Evolutionary conservation across 768 basidiomycete genomes (phyloP).

Genomic region (Suillus ampliporus): DNA sequence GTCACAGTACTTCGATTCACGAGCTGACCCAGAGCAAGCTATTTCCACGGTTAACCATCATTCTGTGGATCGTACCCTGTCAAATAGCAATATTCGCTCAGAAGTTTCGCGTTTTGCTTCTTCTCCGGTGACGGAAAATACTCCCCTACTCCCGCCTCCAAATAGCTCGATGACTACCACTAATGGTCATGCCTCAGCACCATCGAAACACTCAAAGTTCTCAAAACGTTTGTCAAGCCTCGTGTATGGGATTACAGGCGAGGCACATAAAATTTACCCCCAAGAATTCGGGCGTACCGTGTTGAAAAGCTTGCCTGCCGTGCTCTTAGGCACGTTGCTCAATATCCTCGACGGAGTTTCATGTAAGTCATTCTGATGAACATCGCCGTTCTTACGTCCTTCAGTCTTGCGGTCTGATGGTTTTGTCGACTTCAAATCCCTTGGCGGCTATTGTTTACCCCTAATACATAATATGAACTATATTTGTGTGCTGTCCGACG

Average conservation of each 20-base stretch:
- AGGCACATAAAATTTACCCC: slow-evolving; percentile 1
- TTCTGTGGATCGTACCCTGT: not conserved
- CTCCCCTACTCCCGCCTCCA: not conserved
- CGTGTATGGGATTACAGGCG: not conserved
- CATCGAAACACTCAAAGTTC: not conserved
- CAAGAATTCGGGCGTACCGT: slow-evolving; percentile 13
- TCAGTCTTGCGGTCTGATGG: slow-evolving; percentile 10
- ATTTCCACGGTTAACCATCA: not conserved
- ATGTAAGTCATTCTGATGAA: slow-evolving; percentile 54
- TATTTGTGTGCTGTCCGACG: not conserved
- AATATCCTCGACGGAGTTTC: slow-evolving; percentile 95
- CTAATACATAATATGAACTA: slow-evolving; percentile 11
- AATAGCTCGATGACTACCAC: not conserved
- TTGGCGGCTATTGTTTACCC: not conserved
- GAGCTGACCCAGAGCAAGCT: not conserved
- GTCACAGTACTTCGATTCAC: slow-evolving; percentile 13
- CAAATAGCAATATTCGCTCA: not conserved
- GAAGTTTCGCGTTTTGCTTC: not conserved
- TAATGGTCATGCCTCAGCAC: not conserved
- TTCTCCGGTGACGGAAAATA: not conserved
- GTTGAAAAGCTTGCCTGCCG: slow-evolving; percentile 72
- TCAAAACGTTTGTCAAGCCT: slow-evolving; percentile 6
- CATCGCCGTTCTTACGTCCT: not conserved
- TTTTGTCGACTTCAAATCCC: not conserved
- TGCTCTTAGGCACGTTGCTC: slow-evolving; percentile 80